These are phyloP conservation scores for Senna tora DNA, from an alignment of 306 rosid species.

Conservation along the genomic window DNA sequence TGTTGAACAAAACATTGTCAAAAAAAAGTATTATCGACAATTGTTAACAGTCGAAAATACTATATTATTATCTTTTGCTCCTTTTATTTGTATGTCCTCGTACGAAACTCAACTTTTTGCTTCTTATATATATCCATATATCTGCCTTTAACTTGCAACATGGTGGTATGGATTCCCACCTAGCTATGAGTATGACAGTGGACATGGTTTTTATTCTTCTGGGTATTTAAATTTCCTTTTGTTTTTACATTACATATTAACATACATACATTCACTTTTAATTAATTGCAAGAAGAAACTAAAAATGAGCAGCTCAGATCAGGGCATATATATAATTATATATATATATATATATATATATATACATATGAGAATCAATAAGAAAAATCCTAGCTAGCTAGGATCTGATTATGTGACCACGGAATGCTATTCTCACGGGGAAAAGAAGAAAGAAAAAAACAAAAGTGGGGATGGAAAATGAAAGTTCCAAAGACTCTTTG, in stretches of 20 bases:
- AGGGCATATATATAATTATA: too few relatives aligned
- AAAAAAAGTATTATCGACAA: too few relatives aligned
- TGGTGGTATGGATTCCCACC: conserved; percentile 31
- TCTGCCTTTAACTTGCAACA: background rate
- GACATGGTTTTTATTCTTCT: conserved; percentile 26
- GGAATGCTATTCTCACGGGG: conserved; percentile 65
- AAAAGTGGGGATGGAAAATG: conserved; percentile 18
- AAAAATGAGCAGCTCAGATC: too few relatives aligned
- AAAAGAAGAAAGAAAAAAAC: conserved; percentile 17
- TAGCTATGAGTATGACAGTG: too few relatives aligned
- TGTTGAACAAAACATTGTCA: too few relatives aligned
- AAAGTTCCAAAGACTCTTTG: conserved; percentile 40
- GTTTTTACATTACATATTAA: conserved; percentile 24
- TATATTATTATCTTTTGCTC: conserved; percentile 38
- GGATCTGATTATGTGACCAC: conserved; percentile 54
- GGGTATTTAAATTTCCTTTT: conserved; percentile 38
- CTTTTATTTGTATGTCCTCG: conserved; percentile 30
- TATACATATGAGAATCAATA: too few relatives aligned
- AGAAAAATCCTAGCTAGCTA: too few relatives aligned
- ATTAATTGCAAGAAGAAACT: conserved; percentile 39
- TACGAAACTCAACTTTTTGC: conserved; percentile 18
- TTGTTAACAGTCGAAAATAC: too few relatives aligned
- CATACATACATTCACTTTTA: conserved; percentile 35
- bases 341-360: too few relatives aligned
- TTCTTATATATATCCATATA: background rate